phyloP scores from a whole-genome alignment of 2,329 filamentous ascomycete species.

The Sporothrix variecibatus region DNA sequence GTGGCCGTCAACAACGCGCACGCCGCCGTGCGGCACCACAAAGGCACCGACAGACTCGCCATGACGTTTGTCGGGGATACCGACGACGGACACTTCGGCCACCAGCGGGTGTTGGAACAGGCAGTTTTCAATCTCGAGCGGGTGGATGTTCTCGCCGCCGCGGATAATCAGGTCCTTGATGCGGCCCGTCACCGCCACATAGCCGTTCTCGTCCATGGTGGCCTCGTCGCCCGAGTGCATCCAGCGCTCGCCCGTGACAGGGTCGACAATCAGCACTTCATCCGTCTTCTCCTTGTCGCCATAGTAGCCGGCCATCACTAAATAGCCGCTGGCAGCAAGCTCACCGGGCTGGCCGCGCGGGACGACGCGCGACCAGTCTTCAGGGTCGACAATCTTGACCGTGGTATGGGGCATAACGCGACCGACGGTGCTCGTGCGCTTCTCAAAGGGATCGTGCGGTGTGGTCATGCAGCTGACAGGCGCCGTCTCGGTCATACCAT shows the following conservation, averaged over 20 bases:
- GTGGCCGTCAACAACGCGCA: conserved; percentile 35
- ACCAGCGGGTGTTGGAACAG: conserved; percentile 72
- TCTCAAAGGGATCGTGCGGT: conserved; percentile 71
- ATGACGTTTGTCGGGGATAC: conserved; percentile 76
- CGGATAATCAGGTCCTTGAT: conserved; percentile 97
- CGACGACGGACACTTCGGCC: conserved; percentile 78
- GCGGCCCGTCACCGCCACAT: conserved; percentile 82
- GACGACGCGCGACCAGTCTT: conserved; percentile 60
- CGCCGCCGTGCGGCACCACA: conserved; percentile 57
- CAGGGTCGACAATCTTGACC: conserved; percentile 72
- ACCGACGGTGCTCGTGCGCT: conserved; percentile 76
- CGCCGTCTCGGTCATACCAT: conserved; percentile 91
- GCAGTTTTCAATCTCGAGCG: conserved; percentile 87
- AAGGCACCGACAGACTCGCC: conserved; percentile 89
- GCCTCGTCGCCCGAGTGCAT: conserved; percentile 95
- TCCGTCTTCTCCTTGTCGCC: conserved; percentile 68
- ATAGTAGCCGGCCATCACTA: conserved; percentile 91
- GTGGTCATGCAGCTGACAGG: conserved; percentile 81
- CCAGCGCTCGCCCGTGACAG: conserved; percentile 61
- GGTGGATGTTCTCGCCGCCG: conserved; percentile 94
- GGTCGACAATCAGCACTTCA: conserved; percentile 51
- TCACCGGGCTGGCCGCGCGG: conserved; percentile 72
- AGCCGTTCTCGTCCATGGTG: conserved; percentile 77
- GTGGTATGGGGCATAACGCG: conserved; percentile 78
- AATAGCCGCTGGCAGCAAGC: conserved; percentile 79